Base-by-base conservation (phyloP, 2,329 filamentous ascomycete species). In the Ascochyta fabae region DNA sequence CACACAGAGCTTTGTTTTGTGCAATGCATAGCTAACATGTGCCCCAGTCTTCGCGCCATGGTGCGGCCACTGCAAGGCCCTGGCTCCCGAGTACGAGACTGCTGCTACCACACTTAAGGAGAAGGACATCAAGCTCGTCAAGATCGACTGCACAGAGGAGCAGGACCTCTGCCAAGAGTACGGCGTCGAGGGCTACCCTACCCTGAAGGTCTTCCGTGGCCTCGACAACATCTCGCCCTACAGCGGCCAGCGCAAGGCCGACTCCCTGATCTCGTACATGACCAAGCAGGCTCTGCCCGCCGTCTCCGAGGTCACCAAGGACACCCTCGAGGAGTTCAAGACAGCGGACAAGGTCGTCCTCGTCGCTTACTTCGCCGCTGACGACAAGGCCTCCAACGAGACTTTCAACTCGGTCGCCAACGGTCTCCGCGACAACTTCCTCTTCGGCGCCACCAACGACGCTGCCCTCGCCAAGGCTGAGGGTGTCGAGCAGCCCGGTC, bases 21-120 rank as follows among this genome's bases (percentile, higher is more conserved):
- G 19, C 2, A 3, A n/a, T 29, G 15, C 29, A 22, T 19, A 45
- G 55, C 78, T 84, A 72, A 84, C 73, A 59, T 42, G 36, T 35
- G 4, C 50, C 26, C 40, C 51, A 92, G 89, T 97, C 87, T 97
- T 91, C 78, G 94, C 94, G 66, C 93, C 94, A 69, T 96, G 94
- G 93, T 96, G 91, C 69, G 94, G 93, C 65, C 94, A 98, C 85
- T 98, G 94, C 90, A 98, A 99, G 85, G 94, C 94, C 58, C 91
- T 99, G 66, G 95, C 90, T 60, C 90, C 91, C 75, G 91, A 95
- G 80, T 96, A 95, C 79, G 91, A 96, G 81, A 87, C 91, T 77
- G 91, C 91, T 48, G 91, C 91, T 46, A 93, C 90, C 27, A 84
- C 86, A 29, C 83, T 96, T 62, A 94, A 93, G 84, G 90, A 92